Percentiles rank a stretch among this genome's conserved stretches.
Conservation (phyloP, 169 alveolate species). For the Besnoitia besnoiti region DNA sequence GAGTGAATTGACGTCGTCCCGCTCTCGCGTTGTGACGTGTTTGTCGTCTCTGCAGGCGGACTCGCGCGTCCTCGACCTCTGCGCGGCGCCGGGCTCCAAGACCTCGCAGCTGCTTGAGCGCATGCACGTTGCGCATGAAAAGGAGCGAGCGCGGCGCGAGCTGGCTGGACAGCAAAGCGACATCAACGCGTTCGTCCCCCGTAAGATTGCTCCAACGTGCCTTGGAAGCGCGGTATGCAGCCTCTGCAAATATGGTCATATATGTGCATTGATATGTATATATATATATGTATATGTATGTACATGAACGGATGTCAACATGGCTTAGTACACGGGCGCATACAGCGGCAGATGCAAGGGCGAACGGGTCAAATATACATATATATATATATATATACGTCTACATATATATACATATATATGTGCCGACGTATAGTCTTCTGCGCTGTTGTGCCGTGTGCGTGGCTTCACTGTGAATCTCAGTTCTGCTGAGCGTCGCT, state of each 20-base stretch:
- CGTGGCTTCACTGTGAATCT: no score
- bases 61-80: slow-evolving; percentile 83
- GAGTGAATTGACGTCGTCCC: no score
- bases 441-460: no score
- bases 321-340: no score
- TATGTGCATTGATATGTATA: neutral
- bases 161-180: neutral
- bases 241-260: neutral
- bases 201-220: neutral
- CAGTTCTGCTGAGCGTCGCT: no score
- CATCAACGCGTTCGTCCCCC: neutral
- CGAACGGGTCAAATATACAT: neutral
- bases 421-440: no score
- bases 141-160: slow-evolving; percentile 5
- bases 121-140: slow-evolving; percentile 46
- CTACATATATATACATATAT: no score
- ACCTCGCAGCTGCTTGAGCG: slow-evolving; percentile 83
- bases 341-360: no score
- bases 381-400: no score
- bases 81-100: slow-evolving; percentile 93
- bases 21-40: no score
- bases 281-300: no score
- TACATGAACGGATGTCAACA: neutral
- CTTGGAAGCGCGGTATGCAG: neutral
- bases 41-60: slow-evolving; percentile 59